phyloP scores from a whole-genome alignment of 768 basidiomycete species.

The Termitomyces sp. region DNA sequence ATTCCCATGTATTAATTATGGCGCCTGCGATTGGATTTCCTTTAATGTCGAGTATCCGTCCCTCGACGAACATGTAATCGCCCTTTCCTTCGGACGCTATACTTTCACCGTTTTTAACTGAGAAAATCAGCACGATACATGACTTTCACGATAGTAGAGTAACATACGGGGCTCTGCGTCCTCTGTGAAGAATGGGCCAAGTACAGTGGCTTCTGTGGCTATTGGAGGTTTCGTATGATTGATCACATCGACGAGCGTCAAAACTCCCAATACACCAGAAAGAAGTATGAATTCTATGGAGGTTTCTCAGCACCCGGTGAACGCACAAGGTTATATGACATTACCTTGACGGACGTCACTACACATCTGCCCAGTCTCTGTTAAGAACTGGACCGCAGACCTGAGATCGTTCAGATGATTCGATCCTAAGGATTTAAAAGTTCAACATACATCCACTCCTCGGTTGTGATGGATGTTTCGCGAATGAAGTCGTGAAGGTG shows the following conservation, averaged over 20 bases:
- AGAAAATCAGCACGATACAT: not conserved
- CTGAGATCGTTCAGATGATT: conserved; percentile 17
- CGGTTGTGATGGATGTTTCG: conserved; percentile 72
- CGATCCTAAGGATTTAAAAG: not conserved
- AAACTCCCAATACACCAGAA: conserved; percentile 78
- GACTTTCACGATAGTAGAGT: not conserved
- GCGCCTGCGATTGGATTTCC: conserved; percentile 65
- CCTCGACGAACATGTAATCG: conserved; percentile 77
- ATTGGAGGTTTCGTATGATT: conserved; percentile 60
- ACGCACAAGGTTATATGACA: not conserved
- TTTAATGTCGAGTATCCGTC: conserved; percentile 54
- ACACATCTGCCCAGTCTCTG: conserved; percentile 66
- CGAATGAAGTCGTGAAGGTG: conserved; percentile 73
- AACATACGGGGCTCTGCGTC: conserved; percentile 65
- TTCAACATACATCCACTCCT: conserved; percentile 70
- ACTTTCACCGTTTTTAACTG: conserved; percentile 63
- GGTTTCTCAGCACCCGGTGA: not conserved
- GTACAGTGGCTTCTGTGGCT: conserved; percentile 69
- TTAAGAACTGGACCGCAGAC: conserved; percentile 74
- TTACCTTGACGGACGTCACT: conserved; percentile 55
- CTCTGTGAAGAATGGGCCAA: conserved; percentile 83
- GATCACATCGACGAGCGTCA: conserved; percentile 66
- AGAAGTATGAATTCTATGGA: conserved; percentile 74
- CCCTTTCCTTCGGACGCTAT: conserved; percentile 89
- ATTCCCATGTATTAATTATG: conserved; percentile 80